phyloP scores from a whole-genome alignment of 2,329 filamentous ascomycete species.

The Aspergillus candidus region DNA sequence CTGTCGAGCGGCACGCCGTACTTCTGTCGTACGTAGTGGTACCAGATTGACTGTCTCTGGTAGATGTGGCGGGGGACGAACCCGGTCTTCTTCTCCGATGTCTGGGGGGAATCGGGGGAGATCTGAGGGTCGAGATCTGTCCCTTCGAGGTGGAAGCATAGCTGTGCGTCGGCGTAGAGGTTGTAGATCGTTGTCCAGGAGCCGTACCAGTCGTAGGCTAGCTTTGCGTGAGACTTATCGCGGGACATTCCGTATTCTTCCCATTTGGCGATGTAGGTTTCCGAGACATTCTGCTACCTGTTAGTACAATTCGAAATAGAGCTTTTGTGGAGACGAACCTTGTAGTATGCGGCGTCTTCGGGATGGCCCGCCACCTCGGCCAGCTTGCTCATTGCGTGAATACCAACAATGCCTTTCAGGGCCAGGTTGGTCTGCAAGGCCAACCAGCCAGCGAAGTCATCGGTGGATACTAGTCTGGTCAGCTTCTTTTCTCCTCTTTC shows the following conservation, averaged over 20 bases:
- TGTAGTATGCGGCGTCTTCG: conserved; percentile 54
- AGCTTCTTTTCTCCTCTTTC: neutral
- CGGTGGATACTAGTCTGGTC: conserved; percentile 57
- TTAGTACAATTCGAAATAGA: conserved; percentile 2
- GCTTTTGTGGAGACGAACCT: conserved; percentile 25
- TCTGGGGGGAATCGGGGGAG: conserved; percentile 20
- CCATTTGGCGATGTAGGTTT: conserved; percentile 68
- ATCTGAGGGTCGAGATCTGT: conserved; percentile 24
- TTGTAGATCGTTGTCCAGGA: conserved; percentile 85
- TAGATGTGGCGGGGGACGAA: conserved; percentile 75
- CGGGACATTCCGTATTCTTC: conserved; percentile 62
- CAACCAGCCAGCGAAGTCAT: conserved; percentile 75
- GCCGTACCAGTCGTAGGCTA: conserved; percentile 73
- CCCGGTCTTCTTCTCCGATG: conserved; percentile 29
- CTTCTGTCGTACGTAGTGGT: conserved; percentile 68
- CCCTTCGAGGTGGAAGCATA: conserved; percentile 67
- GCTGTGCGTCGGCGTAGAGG: conserved; percentile 70
- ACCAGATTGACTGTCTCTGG: conserved; percentile 74
- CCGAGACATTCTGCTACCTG: conserved; percentile 47
- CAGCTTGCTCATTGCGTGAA: conserved; percentile 70
- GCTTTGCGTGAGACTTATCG: conserved; percentile 64
- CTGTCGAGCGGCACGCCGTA: conserved; percentile 80
- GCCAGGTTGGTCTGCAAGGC: conserved; percentile 76
- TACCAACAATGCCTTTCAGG: conserved; percentile 76
- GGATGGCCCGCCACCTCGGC: conserved; percentile 55